Evolutionary conservation across 1,284 basidiomycete genomes (phyloP), one percentile per base, ranked within the genome.

Genomic region (Filobasidium uniguttulatum): DNA sequence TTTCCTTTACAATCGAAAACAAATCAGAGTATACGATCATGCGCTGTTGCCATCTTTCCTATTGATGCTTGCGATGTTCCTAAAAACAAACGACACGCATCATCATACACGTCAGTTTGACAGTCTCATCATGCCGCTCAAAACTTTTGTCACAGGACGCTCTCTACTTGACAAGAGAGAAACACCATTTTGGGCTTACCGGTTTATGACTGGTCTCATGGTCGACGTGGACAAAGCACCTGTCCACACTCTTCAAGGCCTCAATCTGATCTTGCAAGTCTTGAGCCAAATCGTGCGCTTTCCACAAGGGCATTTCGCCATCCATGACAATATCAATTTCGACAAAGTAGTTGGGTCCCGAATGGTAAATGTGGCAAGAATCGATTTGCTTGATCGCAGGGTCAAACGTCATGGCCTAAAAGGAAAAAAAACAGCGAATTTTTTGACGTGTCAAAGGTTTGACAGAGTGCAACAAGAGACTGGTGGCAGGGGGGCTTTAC

Each of bases 271-370:
- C 51, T 28, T 53, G 51, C 51, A 53, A 23, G 31, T 48, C 46
- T 23, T 53, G 91, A 48, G 83, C 82, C 53, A 94, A 69, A 66
- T 97, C 91, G 67, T 97, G 91, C 15, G 90, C 85, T 63, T 84
- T 81, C 81, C 83, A 86, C 1, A 97, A 71, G 0, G 89, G 86
- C 36, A 89, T 94, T 54, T 81, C 79, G 3, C 82, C 83, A 57
- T 82, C 77, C 80, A 98, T 87, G 22, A 97, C 91, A 48, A 97
- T 80, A 67, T 97, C 93, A 8, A 96, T 77, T 69, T 96, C 91
- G 43, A 96, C 90, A 62, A 89, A 85, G 63, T 88, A 93, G 52
- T 88, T 77, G 69, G 88, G 70, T 59, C 69, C 69, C 5, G 63
- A 66, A 68, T 89, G 85, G 61, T 91, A 90, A 26, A 86, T 85